Evolutionary conservation across 2,329 filamentous ascomycete species (phyloP).

Genomic region (Fusarium redolens): DNA sequence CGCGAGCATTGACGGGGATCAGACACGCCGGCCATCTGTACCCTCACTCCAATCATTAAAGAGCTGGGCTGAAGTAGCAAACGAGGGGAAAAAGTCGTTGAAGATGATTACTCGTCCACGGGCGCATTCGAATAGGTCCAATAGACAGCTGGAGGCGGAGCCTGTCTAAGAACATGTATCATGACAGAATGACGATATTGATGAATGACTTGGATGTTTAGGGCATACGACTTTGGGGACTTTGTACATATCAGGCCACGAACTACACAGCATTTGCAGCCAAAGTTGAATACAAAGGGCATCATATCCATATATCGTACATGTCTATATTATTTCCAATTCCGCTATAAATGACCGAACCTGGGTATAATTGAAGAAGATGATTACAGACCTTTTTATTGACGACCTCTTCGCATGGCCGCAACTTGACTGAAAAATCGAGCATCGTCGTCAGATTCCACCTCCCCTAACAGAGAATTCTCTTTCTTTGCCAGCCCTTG

Average conservation of each 20-base stretch:
- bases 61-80: conserved; percentile 57
- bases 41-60: conserved; percentile 51
- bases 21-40: conserved; percentile 34
- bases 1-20: conserved; percentile 31
- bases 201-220: neutral
- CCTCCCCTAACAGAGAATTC: neutral
- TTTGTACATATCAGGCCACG: conserved; percentile 15
- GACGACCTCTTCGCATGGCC: neutral
- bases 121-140: conserved; percentile 34
- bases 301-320: neutral
- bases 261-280: neutral
- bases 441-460: neutral
- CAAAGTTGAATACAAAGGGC: conserved; percentile 22
- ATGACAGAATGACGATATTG: neutral
- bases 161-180: neutral
- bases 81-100: conserved; percentile 35
- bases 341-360: neutral
- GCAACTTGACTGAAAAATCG: neutral
- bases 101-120: conserved; percentile 29
- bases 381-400: neutral
- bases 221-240: neutral
- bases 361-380: conserved; percentile 20
- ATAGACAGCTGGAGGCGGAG: conserved; percentile 17
- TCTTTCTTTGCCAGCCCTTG: neutral
- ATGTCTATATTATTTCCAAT: conserved; percentile 6